Base-by-base conservation (phyloP, 2,329 filamentous ascomycete species). In the Shiraia bambusicola region DNA sequence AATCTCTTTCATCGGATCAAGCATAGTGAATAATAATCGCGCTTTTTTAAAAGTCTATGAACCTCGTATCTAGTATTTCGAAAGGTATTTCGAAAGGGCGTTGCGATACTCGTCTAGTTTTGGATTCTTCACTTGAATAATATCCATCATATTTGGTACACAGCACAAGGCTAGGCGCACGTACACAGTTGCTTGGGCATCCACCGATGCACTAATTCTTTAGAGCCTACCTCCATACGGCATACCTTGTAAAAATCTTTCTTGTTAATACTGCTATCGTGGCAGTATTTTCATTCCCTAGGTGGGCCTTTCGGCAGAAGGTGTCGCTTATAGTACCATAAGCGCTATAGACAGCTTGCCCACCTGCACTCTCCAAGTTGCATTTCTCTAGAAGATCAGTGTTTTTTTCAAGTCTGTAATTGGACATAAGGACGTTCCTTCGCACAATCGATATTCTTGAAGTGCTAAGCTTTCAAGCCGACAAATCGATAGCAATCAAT, bases 81-180 rank as follows among this genome's bases (percentile, higher is more conserved):
- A n/a, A n/a, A 42, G 29, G 22, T 34, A 46, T 31, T 22, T 27
- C 28, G 24, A 8, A n/a, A 46, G 26, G 11, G 34, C 38, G n/a
- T 34, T 11, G 12, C 43, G 34, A 26, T 39, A 46, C n/a, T 30
- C 34, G 14, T 42, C 28, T 14, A 46, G 30, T 16, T 42, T 42
- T 30, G 43, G 43, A 15, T 42, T 46, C 34, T 46, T 38, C 11
- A 37, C 26, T 27, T 42, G 35, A 12, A 44, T 28, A 11, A 26
- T 22, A 11, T 37, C 38, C 11, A 16, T n/a, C 28, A 34, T 37
- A 15, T 38, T 13, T 25, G 43, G 43, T 7, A 42, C 37, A 39
- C 43, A 46, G 28, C 43, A 46, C n/a, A n/a, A n/a, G n/a, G n/a
- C n/a, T n/a, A 29, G 31, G 28, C 5, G 43, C 37, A 28, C 30